Base-by-base conservation (phyloP, 768 basidiomycete genomes). In the Crassisporium funariophilum region DNA sequence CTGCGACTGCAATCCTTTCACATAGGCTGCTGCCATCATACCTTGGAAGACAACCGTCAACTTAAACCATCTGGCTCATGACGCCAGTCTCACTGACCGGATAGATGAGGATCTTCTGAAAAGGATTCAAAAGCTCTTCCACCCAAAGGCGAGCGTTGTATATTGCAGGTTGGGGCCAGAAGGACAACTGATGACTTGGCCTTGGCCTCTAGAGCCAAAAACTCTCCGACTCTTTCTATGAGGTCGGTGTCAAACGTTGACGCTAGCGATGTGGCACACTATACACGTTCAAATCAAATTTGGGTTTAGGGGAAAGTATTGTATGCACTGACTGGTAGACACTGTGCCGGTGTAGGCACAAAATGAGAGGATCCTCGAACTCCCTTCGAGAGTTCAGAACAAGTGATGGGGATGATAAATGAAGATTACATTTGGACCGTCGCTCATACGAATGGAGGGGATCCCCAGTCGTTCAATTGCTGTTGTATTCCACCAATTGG, bases 131-230 rank as follows among this genome's bases (percentile, higher is more conserved):
- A 89, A 1, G 78, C 71, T 27, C 81, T 68, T 5, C 82, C 81
- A 12, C 80, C 82, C 3, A 83, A 65, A 12, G 81, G 81, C 6
- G 76, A 77, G 27, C 87, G 76, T 59, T 83, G 84, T 31, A 86
- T 88, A 60, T 88, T 89, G 67, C 84, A 84, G 0, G 87, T 89
- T 7, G 85, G 87, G 2, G 83, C 86, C 21, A 88, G 74, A 11
- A 88, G 68, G 25, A 85, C 69, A 27, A 81, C 77, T 1, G 81
- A 78, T 4, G 82, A 81, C 58, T 84, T 84, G 54, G 75, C 67
- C 55, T 86, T 86, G 20, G 84, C 73, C 62, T 88, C 86, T 47
- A 77, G 69, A 0, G 73, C 86, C 38, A 90, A 70, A 43, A 86
- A 81, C 15, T 60, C 63, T 23, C 85, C 86, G 25, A 79, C 78